A percentile compares a stretch with the other conserved stretches of the same genome.
phyloP scores from a whole-genome alignment of 805 yeast species.

The Starmerella asiatica region DNA sequence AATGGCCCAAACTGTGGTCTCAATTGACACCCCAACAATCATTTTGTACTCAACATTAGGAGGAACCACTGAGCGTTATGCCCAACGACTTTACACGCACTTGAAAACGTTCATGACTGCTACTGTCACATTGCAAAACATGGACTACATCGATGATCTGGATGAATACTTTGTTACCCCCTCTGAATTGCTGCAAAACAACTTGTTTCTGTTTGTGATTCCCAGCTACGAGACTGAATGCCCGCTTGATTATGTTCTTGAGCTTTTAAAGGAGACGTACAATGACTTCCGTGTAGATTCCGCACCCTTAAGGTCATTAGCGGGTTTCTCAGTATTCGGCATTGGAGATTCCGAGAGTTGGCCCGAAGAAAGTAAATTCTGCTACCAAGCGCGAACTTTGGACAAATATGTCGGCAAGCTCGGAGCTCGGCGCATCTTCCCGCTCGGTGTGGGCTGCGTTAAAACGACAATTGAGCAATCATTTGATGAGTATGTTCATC shows the following conservation, averaged over 20 bases:
- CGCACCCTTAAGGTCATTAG: constrained; percentile 51
- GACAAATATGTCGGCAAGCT: constrained; percentile 66
- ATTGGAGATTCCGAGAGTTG: constrained; percentile 80
- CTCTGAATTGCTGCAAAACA: constrained; percentile 17
- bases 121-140: constrained; percentile 44
- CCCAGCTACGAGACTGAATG: constrained; percentile 91
- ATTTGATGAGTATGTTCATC: constrained; percentile 53
- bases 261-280: constrained; percentile 63
- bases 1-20: background rate
- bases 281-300: constrained; percentile 79
- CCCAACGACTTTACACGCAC: constrained; percentile 35
- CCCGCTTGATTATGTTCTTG: constrained; percentile 77
- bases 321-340: constrained; percentile 78
- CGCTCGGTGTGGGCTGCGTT: constrained; percentile 72
- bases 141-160: constrained; percentile 73
- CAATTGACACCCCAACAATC: constrained; percentile 6
- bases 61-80: constrained; percentile 65
- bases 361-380: constrained; percentile 53
- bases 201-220: constrained; percentile 54
- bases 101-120: constrained; percentile 25
- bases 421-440: constrained; percentile 77
- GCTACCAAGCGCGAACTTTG: constrained; percentile 68
- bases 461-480: constrained; percentile 45
- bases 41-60: constrained; percentile 75
- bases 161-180: constrained; percentile 74